Percentiles rank a stretch among this genome's conserved stretches.
Evolutionary conservation across 768 basidiomycete genomes (phyloP).

Genomic region (Mycena kentingensis): DNA sequence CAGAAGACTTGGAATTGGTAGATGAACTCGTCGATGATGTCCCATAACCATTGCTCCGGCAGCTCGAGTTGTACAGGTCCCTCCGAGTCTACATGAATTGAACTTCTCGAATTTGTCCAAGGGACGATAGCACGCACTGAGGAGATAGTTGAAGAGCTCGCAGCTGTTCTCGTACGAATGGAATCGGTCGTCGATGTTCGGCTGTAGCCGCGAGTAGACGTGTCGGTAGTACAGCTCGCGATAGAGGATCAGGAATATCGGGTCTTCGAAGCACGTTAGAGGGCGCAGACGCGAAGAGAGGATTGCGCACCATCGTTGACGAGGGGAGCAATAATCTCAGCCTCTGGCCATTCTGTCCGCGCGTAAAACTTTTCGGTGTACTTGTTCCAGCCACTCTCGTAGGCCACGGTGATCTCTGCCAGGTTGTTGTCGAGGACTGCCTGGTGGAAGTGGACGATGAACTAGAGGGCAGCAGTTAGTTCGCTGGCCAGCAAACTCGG

Average conservation of each 20-base stretch:
- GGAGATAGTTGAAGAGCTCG: constrained; percentile 95
- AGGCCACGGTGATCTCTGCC: constrained; percentile 86
- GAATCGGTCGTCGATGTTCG: constrained; percentile 96
- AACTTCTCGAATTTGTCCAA: background rate
- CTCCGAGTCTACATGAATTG: constrained; percentile 72
- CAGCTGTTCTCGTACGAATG: constrained; percentile 98
- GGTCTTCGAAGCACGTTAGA: constrained; percentile 55
- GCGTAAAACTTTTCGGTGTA: constrained; percentile 96
- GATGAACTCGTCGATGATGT: constrained; percentile 96
- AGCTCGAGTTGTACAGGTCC: constrained; percentile 91
- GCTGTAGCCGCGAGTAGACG: constrained; percentile 92
- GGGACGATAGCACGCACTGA: constrained; percentile 62
- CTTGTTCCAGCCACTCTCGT: constrained; percentile 97
- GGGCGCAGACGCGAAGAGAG: background rate
- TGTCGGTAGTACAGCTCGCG: constrained; percentile 95
- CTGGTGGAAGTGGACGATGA: constrained; percentile 94
- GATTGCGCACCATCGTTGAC: constrained; percentile 80
- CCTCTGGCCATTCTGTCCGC: constrained; percentile 96
- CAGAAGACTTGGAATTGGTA: constrained; percentile 98
- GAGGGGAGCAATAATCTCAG: constrained; percentile 90
- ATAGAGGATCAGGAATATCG: constrained; percentile 95
- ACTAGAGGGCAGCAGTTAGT: constrained; percentile 47
- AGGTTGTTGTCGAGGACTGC: constrained; percentile 91
- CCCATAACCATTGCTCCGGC: constrained; percentile 98
- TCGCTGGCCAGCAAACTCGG: constrained; percentile 4